Base-by-base conservation (phyloP, 352 stramenopile species). In the Peronospora farinosa region DNA sequence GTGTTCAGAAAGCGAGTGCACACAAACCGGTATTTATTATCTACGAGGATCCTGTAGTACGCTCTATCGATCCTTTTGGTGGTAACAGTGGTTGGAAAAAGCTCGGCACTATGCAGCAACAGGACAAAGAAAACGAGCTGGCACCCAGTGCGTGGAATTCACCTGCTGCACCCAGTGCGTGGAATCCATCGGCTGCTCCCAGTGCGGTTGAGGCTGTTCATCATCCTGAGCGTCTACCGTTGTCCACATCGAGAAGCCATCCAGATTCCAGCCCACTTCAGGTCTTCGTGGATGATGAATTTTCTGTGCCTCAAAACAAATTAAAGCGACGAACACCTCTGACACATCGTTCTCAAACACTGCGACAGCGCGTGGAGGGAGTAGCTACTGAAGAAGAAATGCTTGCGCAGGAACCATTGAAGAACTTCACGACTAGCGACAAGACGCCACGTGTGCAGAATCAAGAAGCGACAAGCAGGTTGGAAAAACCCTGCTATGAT, bases 11-110 rank as follows among this genome's bases (percentile, higher is more conserved):
- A 55, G 60, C 60, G 7, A 86, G 86, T 53, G 67, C 72, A 13
- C 70, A 88, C 63, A 90, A 90, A 57, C 78, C 78, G 74, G 78
- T 87, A 84, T 90, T 90, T 84, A 71, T 60, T 45, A 67, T 90
- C 41, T 90, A 88, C 51, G 76, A 90, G 63, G 78, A 90, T 52
- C 74, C 72, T 65, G 50, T 50, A 52, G 67, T 57, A 16, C 57
- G 58, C 19, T 63, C 81, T 49, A 56, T 76, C 36, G 78, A 90
- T 72, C 50, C 64, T 39, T 75, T 88, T 69, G 61, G 69, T 25
- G 60, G 67, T 54, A 75, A 67, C 65, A 56, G 65, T 72, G 65
- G 82, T 56, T 91, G 80, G 80, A 78, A 69, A 57, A 79, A 71
- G 37, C 68, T 91, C 23, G 67, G 69, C 50, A 83, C 78, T 6